Evolutionary conservation across 176 grass and related monocot genomes (phyloP).

Genomic region (Ensete ventricosum): DNA sequence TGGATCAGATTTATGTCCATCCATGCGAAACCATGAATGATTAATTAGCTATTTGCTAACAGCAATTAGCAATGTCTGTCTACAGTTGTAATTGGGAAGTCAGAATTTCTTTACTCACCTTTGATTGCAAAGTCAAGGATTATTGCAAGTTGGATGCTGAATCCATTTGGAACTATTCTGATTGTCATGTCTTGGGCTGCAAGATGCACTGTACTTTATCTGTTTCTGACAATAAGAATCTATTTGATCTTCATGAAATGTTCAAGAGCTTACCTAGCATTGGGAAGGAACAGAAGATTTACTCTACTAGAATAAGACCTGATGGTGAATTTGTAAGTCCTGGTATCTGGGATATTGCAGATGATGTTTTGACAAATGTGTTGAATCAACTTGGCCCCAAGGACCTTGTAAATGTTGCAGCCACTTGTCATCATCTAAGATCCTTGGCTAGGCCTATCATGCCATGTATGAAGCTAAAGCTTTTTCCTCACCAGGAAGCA

Average conservation of each 20-base stretch:
- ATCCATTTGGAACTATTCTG: constrained; percentile 59
- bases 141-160: constrained; percentile 33
- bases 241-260: constrained; percentile 85
- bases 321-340: constrained; percentile 17
- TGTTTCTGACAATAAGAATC: constrained; percentile 32
- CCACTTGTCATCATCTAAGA: constrained; percentile 72
- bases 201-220: constrained; percentile 43
- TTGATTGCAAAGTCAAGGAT: constrained; percentile 37
- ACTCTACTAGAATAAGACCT: constrained; percentile 42
- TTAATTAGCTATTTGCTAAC: not conserved
- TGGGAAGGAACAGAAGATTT: constrained; percentile 41
- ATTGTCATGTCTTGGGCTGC: constrained; percentile 65
- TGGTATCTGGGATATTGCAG: constrained; percentile 73
- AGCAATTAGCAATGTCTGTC: not conserved
- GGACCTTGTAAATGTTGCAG: constrained; percentile 62
- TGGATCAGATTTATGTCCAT: not conserved
- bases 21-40: not conserved
- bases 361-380: constrained; percentile 62
- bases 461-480: constrained; percentile 93
- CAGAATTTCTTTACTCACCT: constrained; percentile 56
- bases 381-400: constrained; percentile 49
- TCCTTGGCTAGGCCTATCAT: constrained; percentile 59
- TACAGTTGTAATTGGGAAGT: constrained; percentile 78
- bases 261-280: constrained; percentile 75
- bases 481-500: constrained; percentile 88